These are phyloP conservation scores for Scedosporium apiospermum DNA, from an alignment of 2,329 filamentous ascomycete species.

Conservation along the genomic window DNA sequence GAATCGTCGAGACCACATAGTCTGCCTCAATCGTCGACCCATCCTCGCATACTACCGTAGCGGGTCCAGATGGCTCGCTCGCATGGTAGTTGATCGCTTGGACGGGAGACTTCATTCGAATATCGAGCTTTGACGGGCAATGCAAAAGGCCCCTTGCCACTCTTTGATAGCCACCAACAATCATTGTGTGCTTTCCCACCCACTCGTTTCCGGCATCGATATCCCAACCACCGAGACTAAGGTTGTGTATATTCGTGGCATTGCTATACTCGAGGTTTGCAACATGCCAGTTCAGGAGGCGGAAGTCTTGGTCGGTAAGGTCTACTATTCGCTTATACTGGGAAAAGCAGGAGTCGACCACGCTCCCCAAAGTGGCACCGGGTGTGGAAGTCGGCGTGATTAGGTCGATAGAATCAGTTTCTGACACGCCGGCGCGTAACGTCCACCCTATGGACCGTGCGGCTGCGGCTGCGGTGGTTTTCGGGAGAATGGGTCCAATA, in stretches of 20 bases:
- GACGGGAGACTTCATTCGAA: slow-evolving; percentile 65
- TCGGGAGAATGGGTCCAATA: not conserved
- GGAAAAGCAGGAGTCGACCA: slow-evolving; percentile 81
- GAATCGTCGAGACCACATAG: slow-evolving; percentile 80
- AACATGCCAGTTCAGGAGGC: slow-evolving; percentile 94
- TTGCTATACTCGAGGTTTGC: slow-evolving; percentile 98
- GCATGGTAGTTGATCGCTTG: slow-evolving; percentile 59
- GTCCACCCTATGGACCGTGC: slow-evolving; percentile 77
- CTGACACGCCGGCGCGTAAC: slow-evolving; percentile 53
- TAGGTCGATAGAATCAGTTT: slow-evolving; percentile 62
- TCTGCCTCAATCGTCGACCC: slow-evolving; percentile 75
- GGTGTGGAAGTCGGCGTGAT: slow-evolving; percentile 52
- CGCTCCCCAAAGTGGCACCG: slow-evolving; percentile 73
- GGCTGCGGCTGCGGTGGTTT: slow-evolving; percentile 54
- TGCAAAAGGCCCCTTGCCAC: slow-evolving; percentile 80
- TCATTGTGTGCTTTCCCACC: slow-evolving; percentile 87
- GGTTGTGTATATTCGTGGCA: slow-evolving; percentile 73
- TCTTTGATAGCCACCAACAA: slow-evolving; percentile 88
- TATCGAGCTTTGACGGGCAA: slow-evolving; percentile 65
- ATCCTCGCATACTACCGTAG: slow-evolving; percentile 65
- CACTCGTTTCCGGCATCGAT: slow-evolving; percentile 97
- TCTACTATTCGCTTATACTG: slow-evolving; percentile 82
- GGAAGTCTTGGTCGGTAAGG: slow-evolving; percentile 75
- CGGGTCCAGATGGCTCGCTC: slow-evolving; percentile 33
- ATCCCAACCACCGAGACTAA: slow-evolving; percentile 90